A percentile compares a stretch with the other conserved stretches of the same genome.
phyloP scores from a whole-genome alignment of 352 stramenopile species.

The Pythium vanterpoolii region DNA sequence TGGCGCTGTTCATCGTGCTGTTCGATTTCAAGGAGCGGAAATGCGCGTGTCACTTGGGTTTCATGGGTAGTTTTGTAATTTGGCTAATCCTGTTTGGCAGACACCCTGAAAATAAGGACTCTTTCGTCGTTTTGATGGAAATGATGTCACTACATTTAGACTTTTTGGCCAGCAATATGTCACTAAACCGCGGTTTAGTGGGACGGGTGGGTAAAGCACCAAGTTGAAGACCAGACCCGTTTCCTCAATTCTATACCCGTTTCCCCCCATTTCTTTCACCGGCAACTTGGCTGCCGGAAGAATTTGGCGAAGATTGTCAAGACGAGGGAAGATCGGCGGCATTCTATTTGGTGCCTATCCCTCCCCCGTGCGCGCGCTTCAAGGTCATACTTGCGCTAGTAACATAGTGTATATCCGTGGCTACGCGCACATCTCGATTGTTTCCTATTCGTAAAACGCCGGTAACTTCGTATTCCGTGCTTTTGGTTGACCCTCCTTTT shows the following conservation, averaged over 20 bases:
- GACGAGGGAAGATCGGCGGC: not conserved
- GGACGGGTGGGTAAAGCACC: slow-evolving; percentile 11
- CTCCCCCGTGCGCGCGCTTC: not conserved
- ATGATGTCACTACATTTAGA: not conserved
- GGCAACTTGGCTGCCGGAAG: slow-evolving; percentile 4
- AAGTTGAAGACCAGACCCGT: slow-evolving; percentile 24
- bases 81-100: not conserved
- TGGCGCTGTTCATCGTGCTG: slow-evolving; percentile 8
- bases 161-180: not conserved
- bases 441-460: not conserved
- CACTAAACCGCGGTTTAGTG: slow-evolving; percentile 2
- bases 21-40: not conserved
- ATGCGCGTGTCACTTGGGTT: slow-evolving; percentile 4
- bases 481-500: not conserved
- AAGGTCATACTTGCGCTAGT: not conserved
- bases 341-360: not conserved
- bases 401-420: not conserved
- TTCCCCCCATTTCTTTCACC: slow-evolving; percentile 9
- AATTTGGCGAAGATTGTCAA: not conserved
- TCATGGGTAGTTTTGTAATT: not conserved
- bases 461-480: not conserved
- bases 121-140: no score
- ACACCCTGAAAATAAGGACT: not conserved
- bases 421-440: not conserved
- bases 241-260: slow-evolving; percentile 5